Conservation (phyloP, 768 basidiomycete species). For the Lactarius hatsudake region DNA sequence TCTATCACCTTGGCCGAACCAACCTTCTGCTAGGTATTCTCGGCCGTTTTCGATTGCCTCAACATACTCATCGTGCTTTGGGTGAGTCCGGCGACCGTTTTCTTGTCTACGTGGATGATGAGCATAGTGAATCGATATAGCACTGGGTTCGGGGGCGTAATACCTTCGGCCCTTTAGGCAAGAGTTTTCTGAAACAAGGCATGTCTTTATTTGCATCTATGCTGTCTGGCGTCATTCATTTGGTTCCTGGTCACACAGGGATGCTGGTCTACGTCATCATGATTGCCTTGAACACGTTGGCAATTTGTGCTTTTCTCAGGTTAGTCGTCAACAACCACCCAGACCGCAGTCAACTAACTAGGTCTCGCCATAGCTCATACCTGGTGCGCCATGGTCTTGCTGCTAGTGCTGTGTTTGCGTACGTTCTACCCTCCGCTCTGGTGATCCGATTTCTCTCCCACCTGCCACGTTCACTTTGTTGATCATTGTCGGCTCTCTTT, state of each 20-base stretch:
- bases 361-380: constrained; percentile 4
- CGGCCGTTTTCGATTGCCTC: constrained; percentile 17
- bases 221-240: neutral
- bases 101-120: neutral
- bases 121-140: neutral
- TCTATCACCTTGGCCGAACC: neutral
- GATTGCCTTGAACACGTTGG: constrained; percentile 21
- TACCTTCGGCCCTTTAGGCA: constrained; percentile 16
- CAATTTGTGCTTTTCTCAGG: constrained; percentile 23
- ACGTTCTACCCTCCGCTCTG: too few species aligned
- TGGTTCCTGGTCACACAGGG: constrained; percentile 13
- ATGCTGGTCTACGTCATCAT: constrained; percentile 22
- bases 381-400: neutral
- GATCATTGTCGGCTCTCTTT: neutral
- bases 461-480: neutral
- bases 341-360: neutral
- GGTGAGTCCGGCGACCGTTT: neutral
- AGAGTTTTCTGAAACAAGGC: constrained; percentile 26
- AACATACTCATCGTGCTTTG: constrained; percentile 17
- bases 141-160: constrained; percentile 18
- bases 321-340: neutral
- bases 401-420: too few species aligned
- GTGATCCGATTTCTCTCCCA: neutral
- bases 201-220: neutral
- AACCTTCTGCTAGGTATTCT: constrained; percentile 3